A percentile compares a stretch with the other conserved stretches of the same genome.
Conservation (phyloP, 805 yeast species). For the Blastobotrys robertii region DNA sequence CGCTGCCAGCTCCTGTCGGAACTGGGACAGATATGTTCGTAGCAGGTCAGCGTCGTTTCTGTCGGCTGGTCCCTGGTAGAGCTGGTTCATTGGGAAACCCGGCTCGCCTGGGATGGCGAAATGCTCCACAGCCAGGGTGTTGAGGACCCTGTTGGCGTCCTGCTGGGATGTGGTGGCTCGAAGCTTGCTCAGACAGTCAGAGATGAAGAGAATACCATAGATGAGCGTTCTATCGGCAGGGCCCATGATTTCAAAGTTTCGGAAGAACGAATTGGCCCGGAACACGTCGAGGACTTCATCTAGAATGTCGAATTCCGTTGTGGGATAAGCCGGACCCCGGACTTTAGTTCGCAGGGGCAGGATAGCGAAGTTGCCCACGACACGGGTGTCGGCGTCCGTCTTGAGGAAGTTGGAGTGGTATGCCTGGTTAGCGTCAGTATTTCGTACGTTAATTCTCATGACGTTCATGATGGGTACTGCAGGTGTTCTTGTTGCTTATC, state of each 20-base stretch:
- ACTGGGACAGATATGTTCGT: constrained; percentile 76
- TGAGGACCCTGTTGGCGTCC: constrained; percentile 43
- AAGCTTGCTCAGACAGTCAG: constrained; percentile 70
- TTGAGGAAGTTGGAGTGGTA: constrained; percentile 29
- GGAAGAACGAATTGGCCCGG: constrained; percentile 92
- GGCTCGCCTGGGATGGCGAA: constrained; percentile 93
- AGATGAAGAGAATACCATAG: constrained; percentile 83
- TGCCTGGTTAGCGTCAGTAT: constrained; percentile 17
- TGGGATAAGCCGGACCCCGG: constrained; percentile 88
- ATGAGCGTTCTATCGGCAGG: constrained; percentile 87
- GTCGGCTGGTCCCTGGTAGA: constrained; percentile 64
- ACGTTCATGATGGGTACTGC: no score
- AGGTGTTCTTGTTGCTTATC: no score
- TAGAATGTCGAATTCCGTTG: constrained; percentile 66
- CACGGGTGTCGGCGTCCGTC: constrained; percentile 22
- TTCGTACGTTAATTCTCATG: background rate
- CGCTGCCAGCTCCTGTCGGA: constrained; percentile 86
- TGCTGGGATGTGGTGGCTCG: constrained; percentile 35
- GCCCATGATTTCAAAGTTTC: constrained; percentile 93
- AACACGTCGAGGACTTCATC: constrained; percentile 89
- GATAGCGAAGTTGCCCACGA: constrained; percentile 67
- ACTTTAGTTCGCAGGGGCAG: constrained; percentile 75
- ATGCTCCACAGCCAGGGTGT: constrained; percentile 77
- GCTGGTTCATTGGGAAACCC: constrained; percentile 81
- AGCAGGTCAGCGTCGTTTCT: constrained; percentile 70